Evolutionary conservation across 495 filamentous ascomycete genomes (phyloP), one percentile per base, ranked within the genome.

Genomic region (Talaromyces proteolyticus): DNA sequence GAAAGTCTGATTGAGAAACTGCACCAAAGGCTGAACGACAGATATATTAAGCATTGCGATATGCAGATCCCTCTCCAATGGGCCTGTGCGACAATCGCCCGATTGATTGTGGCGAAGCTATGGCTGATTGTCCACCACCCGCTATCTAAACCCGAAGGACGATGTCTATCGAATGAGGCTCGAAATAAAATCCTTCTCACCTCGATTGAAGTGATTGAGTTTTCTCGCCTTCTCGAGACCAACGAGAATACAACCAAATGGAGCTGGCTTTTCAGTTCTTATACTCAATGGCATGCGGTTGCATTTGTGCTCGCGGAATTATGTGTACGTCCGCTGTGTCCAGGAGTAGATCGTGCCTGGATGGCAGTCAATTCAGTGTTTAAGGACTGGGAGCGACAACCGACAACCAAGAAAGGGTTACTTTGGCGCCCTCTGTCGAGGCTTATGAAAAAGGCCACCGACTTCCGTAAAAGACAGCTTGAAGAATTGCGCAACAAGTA

Each of bases 301-400:
- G 86, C 84, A 2, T 88, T 87, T 56, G 73, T 68, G 4, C 64
- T 95, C 20, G 76, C 88, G 1, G 92, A 96, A 57, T 74, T 94
- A 3, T 86, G 85, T 57, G 78, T 86, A 20, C 81, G 88, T 19
- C 81, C 85, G 17, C 77, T 74, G 26, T 75, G 82, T 42, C 81
- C 82, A 55, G 49, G 86, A 11, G 86, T 88, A 1, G 87, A 95
- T 47, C 79, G 91, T 3, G 90, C 86, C 2, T 97, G 92, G 92
- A 64, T 66, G 11, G 87, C 87, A 0, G 70, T 96, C 7, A 81
- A 83, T 45, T 61, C 66, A 0, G 67, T 82, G 1, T 88, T 85
- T 57, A 64, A 72, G 36, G 67, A 70, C 19, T 78, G 77, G 63
- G 74, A 75, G 7, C 68, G 69, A 19, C 64, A 69, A 0, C 64